Conservation (phyloP, 345 rosid species). For the Boechera retrofracta region DNA sequence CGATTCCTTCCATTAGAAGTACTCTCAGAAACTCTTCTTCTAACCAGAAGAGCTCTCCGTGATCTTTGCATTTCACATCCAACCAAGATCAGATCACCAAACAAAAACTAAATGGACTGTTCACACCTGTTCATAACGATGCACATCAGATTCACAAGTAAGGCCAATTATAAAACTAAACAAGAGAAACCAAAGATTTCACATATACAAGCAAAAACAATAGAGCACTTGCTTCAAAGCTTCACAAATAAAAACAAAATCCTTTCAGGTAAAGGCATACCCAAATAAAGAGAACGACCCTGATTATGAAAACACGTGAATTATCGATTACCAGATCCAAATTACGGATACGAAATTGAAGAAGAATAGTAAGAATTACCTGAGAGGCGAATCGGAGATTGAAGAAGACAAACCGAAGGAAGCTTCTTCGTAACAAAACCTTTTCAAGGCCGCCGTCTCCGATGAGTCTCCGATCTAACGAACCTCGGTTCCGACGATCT, state of each 20-base stretch:
- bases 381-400: conserved; percentile 11
- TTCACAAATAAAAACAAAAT: not conserved
- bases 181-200: not conserved
- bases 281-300: conserved; percentile 7
- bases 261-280: not conserved
- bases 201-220: not conserved
- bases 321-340: conserved; percentile 35
- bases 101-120: not conserved
- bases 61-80: conserved; percentile 97
- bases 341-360: not conserved
- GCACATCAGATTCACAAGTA: conserved; percentile 28
- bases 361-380: conserved; percentile 26
- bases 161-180: not conserved
- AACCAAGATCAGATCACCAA: conserved; percentile 40
- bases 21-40: conserved; percentile 76
- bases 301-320: not conserved
- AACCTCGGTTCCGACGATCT: conserved; percentile 31
- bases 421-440: conserved; percentile 24
- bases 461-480: conserved; percentile 22
- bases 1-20: conserved; percentile 50
- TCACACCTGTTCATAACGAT: conserved; percentile 23
- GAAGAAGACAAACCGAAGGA: conserved; percentile 24
- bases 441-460: conserved; percentile 37
- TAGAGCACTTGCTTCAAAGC: not conserved
- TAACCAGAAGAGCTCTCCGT: conserved; percentile 79